A percentile compares a stretch with the other conserved stretches of the same genome.
Evolutionary conservation across 1,139 yeast genomes (phyloP).

Genomic region (Pneumocystis jirovecii): DNA sequence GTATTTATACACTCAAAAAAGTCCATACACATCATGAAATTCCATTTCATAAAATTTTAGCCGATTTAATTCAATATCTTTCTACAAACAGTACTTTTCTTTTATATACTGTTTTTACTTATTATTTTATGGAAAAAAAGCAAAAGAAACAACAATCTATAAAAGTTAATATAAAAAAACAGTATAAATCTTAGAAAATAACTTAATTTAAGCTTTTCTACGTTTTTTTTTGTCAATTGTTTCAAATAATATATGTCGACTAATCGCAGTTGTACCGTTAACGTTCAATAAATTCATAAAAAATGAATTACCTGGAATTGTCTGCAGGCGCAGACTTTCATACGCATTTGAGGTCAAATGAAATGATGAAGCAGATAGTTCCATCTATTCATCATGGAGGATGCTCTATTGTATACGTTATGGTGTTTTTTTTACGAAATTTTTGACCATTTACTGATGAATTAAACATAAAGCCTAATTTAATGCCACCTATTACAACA

Average conservation of each 20-base stretch:
- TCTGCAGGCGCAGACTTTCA: constrained; percentile 75
- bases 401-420: constrained; percentile 72
- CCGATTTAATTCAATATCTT: background rate
- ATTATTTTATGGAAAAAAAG: background rate
- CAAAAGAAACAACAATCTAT: background rate
- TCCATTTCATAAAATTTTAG: background rate
- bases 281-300: background rate
- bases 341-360: constrained; percentile 86
- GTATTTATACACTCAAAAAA: background rate
- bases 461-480: constrained; percentile 40
- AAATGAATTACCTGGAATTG: background rate
- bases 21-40: background rate
- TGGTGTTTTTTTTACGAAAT: constrained; percentile 28
- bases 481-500: constrained; percentile 84
- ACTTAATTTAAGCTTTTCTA: background rate
- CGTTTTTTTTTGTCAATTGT: background rate
- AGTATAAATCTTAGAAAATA: background rate
- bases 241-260: background rate
- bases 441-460: background rate
- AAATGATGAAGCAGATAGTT: constrained; percentile 78
- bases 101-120: no score
- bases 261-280: background rate
- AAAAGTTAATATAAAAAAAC: background rate
- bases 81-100: no score
- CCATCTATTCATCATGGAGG: constrained; percentile 90